A percentile compares a stretch with the other conserved stretches of the same genome.
phyloP scores from a whole-genome alignment of 805 yeast species.

The Starmerella khaoyaiensis region DNA sequence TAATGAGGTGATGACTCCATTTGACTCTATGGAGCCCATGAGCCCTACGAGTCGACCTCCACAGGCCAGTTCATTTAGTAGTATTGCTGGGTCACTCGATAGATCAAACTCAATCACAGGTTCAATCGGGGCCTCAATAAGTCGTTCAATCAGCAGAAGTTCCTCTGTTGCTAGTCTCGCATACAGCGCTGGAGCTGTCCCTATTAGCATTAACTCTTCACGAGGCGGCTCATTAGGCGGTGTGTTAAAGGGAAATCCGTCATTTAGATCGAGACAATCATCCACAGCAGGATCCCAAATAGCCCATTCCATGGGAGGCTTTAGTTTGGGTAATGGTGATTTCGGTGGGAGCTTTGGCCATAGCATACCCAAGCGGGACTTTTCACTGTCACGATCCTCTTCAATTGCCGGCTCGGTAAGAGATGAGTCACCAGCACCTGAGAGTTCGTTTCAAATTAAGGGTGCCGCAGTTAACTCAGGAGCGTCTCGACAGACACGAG shows the following conservation, averaged over 20 bases:
- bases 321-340: conserved; percentile 2
- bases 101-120: too few species aligned
- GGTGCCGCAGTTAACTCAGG: too few species aligned
- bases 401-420: conserved; percentile 1
- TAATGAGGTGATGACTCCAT: conserved; percentile 2
- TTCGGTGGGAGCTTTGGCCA: conserved; percentile 2
- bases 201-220: conserved; percentile 13
- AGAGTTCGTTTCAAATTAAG: too few species aligned
- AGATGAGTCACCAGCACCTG: too few species aligned
- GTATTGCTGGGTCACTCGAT: conserved; percentile 2
- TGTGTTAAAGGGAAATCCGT: conserved; percentile 17
- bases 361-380: conserved; percentile 2
- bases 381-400: conserved; percentile 1
- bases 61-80: neutral
- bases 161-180: conserved; percentile 3
- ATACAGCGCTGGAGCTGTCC: conserved; percentile 10
- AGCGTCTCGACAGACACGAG: too few species aligned
- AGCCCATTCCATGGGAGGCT: conserved; percentile 7
- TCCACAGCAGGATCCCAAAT: conserved; percentile 9
- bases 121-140: too few species aligned
- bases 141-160: conserved; percentile 2
- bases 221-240: conserved; percentile 14
- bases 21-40: conserved; percentile 14
- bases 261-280: conserved; percentile 13
- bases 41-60: conserved; percentile 18